These are phyloP conservation scores for Apiotrichum domesticum DNA, from an alignment of 1,284 basidiomycete species.

Conservation along the genomic window DNA sequence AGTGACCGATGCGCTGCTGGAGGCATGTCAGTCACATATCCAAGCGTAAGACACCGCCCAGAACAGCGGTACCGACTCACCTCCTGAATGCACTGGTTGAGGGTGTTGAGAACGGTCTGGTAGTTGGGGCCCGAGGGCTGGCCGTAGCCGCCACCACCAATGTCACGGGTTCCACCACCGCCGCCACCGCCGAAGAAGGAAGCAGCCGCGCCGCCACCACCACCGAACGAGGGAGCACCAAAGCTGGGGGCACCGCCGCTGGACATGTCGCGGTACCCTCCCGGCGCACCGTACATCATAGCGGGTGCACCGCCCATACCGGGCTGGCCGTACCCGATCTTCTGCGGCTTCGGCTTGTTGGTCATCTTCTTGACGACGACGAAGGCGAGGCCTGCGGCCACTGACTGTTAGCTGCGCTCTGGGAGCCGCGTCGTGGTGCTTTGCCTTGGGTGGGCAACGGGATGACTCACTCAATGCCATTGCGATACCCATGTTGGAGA, in stretches of 20 bases:
- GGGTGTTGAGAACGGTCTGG: conserved; percentile 8
- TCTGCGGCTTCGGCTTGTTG: conserved; percentile 5
- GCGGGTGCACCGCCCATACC: no score
- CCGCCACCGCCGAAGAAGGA: conserved; percentile 1
- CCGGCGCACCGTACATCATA: not conserved
- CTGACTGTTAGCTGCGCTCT: not conserved
- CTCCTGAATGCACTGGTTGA: conserved; percentile 46
- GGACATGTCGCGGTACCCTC: conserved; percentile 1
- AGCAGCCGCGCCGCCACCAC: not conserved
- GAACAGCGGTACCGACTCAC: conserved; percentile 20
- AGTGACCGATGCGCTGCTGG: conserved; percentile 46
- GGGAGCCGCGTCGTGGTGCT: not conserved
- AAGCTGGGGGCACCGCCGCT: not conserved
- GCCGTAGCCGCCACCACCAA: not conserved
- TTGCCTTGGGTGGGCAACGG: not conserved
- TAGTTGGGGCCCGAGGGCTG: conserved; percentile 3
- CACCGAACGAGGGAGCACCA: not conserved
- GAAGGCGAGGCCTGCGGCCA: conserved; percentile 12
- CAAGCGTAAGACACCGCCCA: not conserved
- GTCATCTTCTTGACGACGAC: conserved; percentile 16
- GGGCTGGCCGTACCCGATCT: conserved; percentile 1
- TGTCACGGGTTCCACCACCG: conserved; percentile 1
- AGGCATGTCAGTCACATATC: not conserved
- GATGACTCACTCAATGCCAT: conserved; percentile 5
- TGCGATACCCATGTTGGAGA: conserved; percentile 10